phyloP scores from a whole-genome alignment of 345 rosid genomes.

The Sapria himalayana region DNA sequence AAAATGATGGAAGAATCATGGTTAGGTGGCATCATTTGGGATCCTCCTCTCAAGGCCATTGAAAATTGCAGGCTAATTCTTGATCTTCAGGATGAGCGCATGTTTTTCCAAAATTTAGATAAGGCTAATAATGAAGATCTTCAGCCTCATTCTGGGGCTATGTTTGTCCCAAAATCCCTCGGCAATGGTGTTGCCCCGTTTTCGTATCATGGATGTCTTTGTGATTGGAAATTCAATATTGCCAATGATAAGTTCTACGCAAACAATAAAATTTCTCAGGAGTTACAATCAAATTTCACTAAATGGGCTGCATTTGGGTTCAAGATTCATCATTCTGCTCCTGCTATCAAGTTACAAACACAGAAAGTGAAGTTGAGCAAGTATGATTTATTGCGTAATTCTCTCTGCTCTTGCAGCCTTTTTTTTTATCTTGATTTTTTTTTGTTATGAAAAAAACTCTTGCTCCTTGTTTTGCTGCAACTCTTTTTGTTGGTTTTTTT shows the following conservation, averaged over 20 bases:
- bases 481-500: no score
- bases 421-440: no score
- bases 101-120: conserved; percentile 81
- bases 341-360: conserved; percentile 86
- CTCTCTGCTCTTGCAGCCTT: no score
- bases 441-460: no score
- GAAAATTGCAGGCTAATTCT: conserved; percentile 57
- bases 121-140: conserved; percentile 38
- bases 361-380: conserved; percentile 89
- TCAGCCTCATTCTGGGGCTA: conserved; percentile 80
- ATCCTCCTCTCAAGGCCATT: conserved; percentile 20
- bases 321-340: conserved; percentile 81
- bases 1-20: conserved; percentile 58
- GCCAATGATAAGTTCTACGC: conserved; percentile 82
- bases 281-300: conserved; percentile 52
- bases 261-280: conserved; percentile 77
- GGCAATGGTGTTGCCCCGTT: no score
- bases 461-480: no score
- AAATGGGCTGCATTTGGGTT: conserved; percentile 50
- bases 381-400: conserved; percentile 24
- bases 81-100: conserved; percentile 87
- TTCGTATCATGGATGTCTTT: conserved; percentile 25
- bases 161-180: conserved; percentile 48
- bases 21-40: conserved; percentile 76
- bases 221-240: conserved; percentile 80